A percentile compares a stretch with the other conserved stretches of the same genome.
Conservation (phyloP, 116 monocot species). For the Posidonia oceanica region DNA sequence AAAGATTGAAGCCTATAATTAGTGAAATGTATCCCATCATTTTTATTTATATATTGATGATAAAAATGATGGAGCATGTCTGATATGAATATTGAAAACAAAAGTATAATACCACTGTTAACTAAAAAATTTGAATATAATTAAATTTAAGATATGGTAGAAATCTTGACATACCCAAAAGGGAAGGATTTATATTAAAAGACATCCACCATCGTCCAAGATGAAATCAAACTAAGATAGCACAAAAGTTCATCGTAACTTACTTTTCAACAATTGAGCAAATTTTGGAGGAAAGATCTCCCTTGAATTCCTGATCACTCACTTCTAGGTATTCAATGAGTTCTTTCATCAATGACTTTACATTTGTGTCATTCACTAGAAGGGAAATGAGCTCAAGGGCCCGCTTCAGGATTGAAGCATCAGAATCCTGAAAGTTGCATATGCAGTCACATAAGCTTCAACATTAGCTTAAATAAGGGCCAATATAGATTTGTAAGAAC, state of each 20-base stretch:
- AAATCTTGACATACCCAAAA: too few species aligned
- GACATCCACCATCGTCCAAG: too few species aligned
- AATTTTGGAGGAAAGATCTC: slow-evolving; percentile 88
- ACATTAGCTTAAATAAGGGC: neutral
- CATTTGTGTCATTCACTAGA: slow-evolving; percentile 86
- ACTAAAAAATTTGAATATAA: too few species aligned
- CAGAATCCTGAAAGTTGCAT: slow-evolving; percentile 60
- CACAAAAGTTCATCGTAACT: slow-evolving; percentile 4
- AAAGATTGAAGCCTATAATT: too few species aligned
- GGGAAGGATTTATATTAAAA: too few species aligned
- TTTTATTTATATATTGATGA: too few species aligned
- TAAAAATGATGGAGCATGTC: too few species aligned
- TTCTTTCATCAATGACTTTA: slow-evolving; percentile 77
- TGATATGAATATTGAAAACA: too few species aligned
- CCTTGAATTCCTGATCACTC: slow-evolving; percentile 94
- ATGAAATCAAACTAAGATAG: too few species aligned
- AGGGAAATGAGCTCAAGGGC: slow-evolving; percentile 92
- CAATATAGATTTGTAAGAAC: neutral
- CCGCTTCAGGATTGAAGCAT: slow-evolving; percentile 96
- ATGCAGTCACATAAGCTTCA: neutral
- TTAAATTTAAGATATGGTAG: too few species aligned
- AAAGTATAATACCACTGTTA: too few species aligned
- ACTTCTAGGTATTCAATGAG: slow-evolving; percentile 97
- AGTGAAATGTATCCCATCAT: too few species aligned
- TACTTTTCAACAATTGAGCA: slow-evolving; percentile 97